Evolutionary conservation across 2,329 filamentous ascomycete genomes (phyloP).

Genomic region (Furcasterigmium sp.): DNA sequence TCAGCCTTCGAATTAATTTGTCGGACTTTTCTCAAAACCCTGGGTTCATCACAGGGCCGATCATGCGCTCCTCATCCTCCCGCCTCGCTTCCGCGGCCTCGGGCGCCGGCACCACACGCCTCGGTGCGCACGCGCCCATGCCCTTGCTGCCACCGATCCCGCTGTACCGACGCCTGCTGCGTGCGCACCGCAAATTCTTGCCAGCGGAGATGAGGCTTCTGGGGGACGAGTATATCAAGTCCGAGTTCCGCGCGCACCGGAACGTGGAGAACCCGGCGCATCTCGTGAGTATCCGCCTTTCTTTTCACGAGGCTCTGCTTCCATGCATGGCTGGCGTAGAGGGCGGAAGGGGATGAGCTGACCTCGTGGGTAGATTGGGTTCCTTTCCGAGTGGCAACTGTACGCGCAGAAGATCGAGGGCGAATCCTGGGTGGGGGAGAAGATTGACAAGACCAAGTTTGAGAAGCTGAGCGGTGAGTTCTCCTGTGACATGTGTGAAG

Average conservation of each 20-base stretch:
- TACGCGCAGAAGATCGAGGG: constrained; percentile 93
- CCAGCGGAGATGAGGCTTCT: constrained; percentile 70
- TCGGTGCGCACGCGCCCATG: constrained; percentile 37
- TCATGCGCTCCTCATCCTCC: constrained; percentile 20
- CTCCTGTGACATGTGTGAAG: too few relatives aligned
- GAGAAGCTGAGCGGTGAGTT: constrained; percentile 88
- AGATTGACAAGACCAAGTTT: constrained; percentile 76
- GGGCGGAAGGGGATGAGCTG: neutral
- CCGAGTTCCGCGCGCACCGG: constrained; percentile 81
- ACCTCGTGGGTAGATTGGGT: constrained; percentile 65
- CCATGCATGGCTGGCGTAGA: too few relatives aligned
- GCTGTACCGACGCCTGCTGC: constrained; percentile 81
- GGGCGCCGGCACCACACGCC: constrained; percentile 15
- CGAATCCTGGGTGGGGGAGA: constrained; percentile 77
- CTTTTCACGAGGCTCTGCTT: too few relatives aligned
- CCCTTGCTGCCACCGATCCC: constrained; percentile 83
- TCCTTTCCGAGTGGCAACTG: constrained; percentile 92
- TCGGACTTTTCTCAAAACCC: too few relatives aligned
- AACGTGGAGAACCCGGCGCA: constrained; percentile 87
- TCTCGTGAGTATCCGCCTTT: constrained; percentile 53
- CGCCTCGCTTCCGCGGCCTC: constrained; percentile 31
- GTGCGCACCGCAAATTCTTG: constrained; percentile 77
- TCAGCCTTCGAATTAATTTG: too few relatives aligned
- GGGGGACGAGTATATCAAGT: constrained; percentile 89
- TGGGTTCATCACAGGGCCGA: neutral